A percentile compares a stretch with the other conserved stretches of the same genome.
phyloP scores from a whole-genome alignment of 2,329 filamentous ascomycete genomes.

The Colletotrichum godetiae region DNA sequence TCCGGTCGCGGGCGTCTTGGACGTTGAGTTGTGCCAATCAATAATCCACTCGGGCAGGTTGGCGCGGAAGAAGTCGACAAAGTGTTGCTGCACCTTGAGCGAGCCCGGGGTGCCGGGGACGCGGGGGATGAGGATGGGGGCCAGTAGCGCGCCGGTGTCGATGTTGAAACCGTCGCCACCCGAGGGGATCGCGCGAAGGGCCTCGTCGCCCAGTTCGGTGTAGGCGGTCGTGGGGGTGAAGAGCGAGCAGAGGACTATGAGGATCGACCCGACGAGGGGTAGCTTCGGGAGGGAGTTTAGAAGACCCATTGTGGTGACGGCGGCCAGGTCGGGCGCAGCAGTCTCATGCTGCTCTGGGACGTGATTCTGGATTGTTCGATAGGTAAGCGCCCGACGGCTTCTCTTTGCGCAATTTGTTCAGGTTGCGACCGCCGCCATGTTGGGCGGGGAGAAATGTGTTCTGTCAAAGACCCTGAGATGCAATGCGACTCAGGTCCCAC shows the following conservation, averaged over 20 bases:
- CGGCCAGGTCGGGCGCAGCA: conserved; percentile 23
- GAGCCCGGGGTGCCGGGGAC: conserved; percentile 89
- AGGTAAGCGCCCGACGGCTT: conserved; percentile 9
- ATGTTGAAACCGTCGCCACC: conserved; percentile 84
- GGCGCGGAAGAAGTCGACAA: conserved; percentile 82
- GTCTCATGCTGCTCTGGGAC: conserved; percentile 28
- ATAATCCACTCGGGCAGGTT: conserved; percentile 84
- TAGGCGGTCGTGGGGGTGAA: conserved; percentile 50
- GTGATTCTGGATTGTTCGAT: not conserved
- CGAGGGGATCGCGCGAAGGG: conserved; percentile 77
- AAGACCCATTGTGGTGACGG: conserved; percentile 28
- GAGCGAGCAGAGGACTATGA: conserved; percentile 37
- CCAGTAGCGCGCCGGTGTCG: conserved; percentile 77
- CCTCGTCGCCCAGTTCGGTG: conserved; percentile 76
- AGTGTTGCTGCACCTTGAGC: conserved; percentile 78
- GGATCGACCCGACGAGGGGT: conserved; percentile 33
- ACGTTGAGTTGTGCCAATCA: conserved; percentile 90
- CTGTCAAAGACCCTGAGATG: conserved; percentile 11
- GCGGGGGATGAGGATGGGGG: conserved; percentile 88
- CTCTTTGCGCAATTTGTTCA: conserved; percentile 14
- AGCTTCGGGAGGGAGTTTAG: conserved; percentile 31
- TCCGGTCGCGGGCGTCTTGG: conserved; percentile 81
- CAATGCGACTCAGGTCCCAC: conserved; percentile 31
- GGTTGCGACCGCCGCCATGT: conserved; percentile 14
- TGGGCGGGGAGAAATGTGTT: conserved; percentile 11